Evolutionary conservation across 495 filamentous ascomycete genomes (phyloP), one percentile per base, ranked within the genome.

Genomic region (Penicillium lividum): DNA sequence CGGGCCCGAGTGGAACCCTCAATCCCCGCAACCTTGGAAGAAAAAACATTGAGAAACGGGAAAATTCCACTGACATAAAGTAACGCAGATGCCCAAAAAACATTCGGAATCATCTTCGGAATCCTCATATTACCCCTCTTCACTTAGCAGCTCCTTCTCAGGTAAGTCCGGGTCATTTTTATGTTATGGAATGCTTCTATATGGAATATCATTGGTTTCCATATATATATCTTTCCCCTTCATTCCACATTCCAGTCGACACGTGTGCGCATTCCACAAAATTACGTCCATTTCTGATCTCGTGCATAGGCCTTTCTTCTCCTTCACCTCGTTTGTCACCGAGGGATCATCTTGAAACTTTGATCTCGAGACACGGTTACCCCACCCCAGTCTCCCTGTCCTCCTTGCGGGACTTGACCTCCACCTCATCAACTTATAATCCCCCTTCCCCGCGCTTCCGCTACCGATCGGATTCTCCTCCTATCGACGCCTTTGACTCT

Each of bases 291-390:
- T 65, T 60, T 73, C 88, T 87, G 30, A 75, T 71, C 63, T 77
- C 74, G 70, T 81, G 81, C 84, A 85, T 54, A 91, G 62, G 73
- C 74, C 61, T 82, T 75, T 67, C 89, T 76, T 43, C 76, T 61
- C 66, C 58, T 51, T 68, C 68, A 18, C 54, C 63, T 64, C 69
- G 55, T 29, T 61, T 73, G 64, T 86, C 82, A 59, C 87, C 85
- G 29, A 88, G 89, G 53, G 78, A 82, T 47, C 92, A 73, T 50
- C 89, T 89, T 56, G 88, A 93, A 67, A 93, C 86, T 52, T 88
- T 77, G 61, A 74, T 77, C 55, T 64, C 68, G 51, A 74, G 71
- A 59, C 74, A 77, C 74, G 75, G 74, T 49, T 73, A 73, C 69
- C 76, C 75, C 68, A 77, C 75, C 59, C 75, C 73, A 60, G 89